A percentile compares a stretch with the other conserved stretches of the same genome.
These are phyloP conservation scores for Phialemonium atrogriseum DNA, from an alignment of 2,329 filamentous ascomycete species.

Conservation along the genomic window DNA sequence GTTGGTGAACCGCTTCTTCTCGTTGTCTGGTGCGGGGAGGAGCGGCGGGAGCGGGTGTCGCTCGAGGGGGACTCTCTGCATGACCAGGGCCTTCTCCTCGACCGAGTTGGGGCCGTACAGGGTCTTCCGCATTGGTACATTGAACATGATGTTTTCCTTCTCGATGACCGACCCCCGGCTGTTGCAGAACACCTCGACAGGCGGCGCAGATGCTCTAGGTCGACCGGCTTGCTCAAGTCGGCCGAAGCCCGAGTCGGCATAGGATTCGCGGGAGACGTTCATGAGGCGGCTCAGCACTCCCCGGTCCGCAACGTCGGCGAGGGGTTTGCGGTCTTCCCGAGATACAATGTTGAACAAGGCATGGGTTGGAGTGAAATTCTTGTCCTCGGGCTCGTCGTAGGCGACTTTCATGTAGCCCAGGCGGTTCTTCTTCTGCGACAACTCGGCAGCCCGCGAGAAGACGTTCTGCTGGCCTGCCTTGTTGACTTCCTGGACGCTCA, in stretches of 20 bases:
- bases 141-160: constrained; percentile 70
- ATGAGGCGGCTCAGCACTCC: constrained; percentile 68
- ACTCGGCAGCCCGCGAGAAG: constrained; percentile 63
- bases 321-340: constrained; percentile 55
- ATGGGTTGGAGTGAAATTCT: constrained; percentile 61
- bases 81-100: constrained; percentile 68
- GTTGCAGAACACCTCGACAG: constrained; percentile 71
- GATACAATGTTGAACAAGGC: constrained; percentile 75
- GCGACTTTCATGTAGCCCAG: constrained; percentile 58
- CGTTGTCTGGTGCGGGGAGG: constrained; percentile 70
- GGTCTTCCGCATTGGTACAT: constrained; percentile 61
- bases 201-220: constrained; percentile 75
- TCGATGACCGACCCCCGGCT: constrained; percentile 59
- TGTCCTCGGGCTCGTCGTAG: constrained; percentile 59
- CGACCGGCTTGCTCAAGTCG: constrained; percentile 74
- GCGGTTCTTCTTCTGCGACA: constrained; percentile 46
- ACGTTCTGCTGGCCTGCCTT: constrained; percentile 60
- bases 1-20: constrained; percentile 79
- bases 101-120: constrained; percentile 58
- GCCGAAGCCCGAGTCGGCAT: constrained; percentile 61
- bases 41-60: constrained; percentile 56
- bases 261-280: constrained; percentile 64
- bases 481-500: constrained; percentile 65
- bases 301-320: constrained; percentile 62
- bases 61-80: constrained; percentile 58